Conservation (phyloP, 306 rosid genomes). For the Castanopsis chinensis region DNA sequence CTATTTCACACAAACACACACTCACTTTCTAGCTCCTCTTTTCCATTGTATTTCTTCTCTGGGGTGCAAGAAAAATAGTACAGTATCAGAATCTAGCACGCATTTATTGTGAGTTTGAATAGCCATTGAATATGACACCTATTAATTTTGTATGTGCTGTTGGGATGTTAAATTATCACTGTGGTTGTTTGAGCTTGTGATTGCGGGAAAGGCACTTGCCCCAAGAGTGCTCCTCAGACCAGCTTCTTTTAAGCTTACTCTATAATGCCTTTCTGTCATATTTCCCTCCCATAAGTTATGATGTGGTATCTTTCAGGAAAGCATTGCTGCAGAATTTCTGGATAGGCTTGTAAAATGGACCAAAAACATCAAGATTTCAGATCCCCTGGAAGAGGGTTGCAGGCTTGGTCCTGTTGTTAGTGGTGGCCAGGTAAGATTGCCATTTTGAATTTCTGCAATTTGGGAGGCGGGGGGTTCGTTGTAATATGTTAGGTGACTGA, state of each 20-base stretch:
- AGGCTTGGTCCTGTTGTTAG: slow-evolving; percentile 98
- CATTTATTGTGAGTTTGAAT: not conserved
- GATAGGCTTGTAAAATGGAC: slow-evolving; percentile 75
- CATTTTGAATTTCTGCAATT: slow-evolving; percentile 16
- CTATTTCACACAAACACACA: too few relatives aligned
- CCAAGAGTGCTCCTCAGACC: not conserved
- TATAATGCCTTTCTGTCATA: not conserved
- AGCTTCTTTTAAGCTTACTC: not conserved
- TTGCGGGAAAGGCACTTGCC: not conserved
- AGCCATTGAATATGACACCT: not conserved
- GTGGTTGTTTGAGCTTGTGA: not conserved
- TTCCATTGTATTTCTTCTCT: not conserved
- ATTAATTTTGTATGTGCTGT: not conserved
- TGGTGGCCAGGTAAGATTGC: slow-evolving; percentile 66
- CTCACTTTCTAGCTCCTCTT: not conserved
- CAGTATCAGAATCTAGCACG: not conserved
- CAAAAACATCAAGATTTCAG: slow-evolving; percentile 84
- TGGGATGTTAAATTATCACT: not conserved
- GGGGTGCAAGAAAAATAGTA: not conserved
- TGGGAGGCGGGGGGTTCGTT: not conserved
- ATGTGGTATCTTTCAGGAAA: slow-evolving; percentile 58
- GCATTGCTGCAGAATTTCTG: slow-evolving; percentile 73
- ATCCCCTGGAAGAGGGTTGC: slow-evolving; percentile 98
- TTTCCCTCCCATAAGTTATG: not conserved
- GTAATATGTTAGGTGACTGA: not conserved